phyloP scores from a whole-genome alignment of 805 yeast species.

The Candida orba region DNA sequence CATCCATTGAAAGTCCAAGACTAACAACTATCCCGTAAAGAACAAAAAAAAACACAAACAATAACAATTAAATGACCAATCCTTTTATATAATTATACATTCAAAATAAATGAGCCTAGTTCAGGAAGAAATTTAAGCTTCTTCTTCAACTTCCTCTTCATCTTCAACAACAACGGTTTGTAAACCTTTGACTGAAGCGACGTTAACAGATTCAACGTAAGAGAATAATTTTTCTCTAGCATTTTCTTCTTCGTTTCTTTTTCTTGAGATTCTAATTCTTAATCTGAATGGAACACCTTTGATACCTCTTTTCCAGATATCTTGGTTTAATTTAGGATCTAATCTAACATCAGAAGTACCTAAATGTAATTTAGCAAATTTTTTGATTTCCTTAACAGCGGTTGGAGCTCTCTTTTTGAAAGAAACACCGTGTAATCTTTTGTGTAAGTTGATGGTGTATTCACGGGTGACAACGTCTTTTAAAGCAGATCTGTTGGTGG shows the following conservation, averaged over 20 bases:
- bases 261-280: constrained; percentile 98
- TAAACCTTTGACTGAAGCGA: constrained; percentile 94
- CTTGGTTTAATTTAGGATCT: constrained; percentile 97
- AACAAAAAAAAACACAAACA: constrained; percentile 1
- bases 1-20: constrained; percentile 9
- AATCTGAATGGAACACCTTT: constrained; percentile 98
- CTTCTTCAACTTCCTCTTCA: constrained; percentile 26
- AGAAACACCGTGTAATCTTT: constrained; percentile 97
- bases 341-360: constrained; percentile 98
- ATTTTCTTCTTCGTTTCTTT: constrained; percentile 99
- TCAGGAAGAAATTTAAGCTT: constrained; percentile 11
- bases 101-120: neutral
- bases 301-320: constrained; percentile 99
- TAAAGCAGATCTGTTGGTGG: constrained; percentile 59
- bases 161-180: constrained; percentile 93
- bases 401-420: constrained; percentile 99
- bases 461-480: constrained; percentile 99
- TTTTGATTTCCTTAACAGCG: constrained; percentile 99
- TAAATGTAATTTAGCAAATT: constrained; percentile 97
- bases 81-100: constrained; percentile 6
- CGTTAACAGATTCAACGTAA: constrained; percentile 94
- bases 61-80: constrained; percentile 6
- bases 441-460: constrained; percentile 99
- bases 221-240: constrained; percentile 97
- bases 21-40: constrained; percentile 10